These are phyloP conservation scores for Knufia petricola DNA, from an alignment of 2,329 filamentous ascomycete genomes.

Conservation along the genomic window DNA sequence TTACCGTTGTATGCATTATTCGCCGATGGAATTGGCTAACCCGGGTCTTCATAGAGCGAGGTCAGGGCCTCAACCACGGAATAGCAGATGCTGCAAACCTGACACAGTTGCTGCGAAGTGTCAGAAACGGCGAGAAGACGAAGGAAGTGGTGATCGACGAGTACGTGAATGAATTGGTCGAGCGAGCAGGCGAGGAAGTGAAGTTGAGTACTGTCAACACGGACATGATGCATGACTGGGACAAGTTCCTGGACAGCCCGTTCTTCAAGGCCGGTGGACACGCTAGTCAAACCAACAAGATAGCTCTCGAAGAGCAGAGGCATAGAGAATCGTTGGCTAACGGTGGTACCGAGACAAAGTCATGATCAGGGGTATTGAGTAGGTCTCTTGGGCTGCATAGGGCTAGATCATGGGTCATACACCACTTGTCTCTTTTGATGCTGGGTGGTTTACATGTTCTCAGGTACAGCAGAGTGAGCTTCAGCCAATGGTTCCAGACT, in stretches of 20 bases:
- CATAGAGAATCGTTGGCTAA: not conserved
- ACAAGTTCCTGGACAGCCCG: slow-evolving; percentile 19
- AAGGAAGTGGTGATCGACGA: slow-evolving; percentile 16
- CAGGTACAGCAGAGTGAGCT: too few relatives aligned
- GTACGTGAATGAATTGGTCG: slow-evolving; percentile 30
- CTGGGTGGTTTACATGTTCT: too few relatives aligned
- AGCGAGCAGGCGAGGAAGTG: slow-evolving; percentile 38
- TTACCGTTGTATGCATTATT: not conserved
- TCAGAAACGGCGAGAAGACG: slow-evolving; percentile 9
- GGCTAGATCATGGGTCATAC: too few relatives aligned
- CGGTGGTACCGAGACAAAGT: not conserved
- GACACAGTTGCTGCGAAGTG: slow-evolving; percentile 13
- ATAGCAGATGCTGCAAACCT: slow-evolving; percentile 24
- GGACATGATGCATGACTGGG: slow-evolving; percentile 38
- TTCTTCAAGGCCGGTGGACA: slow-evolving; percentile 15
- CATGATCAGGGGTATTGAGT: not conserved
- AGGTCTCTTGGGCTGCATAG: too few relatives aligned
- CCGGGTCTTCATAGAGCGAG: slow-evolving; percentile 12
- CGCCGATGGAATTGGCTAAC: too few relatives aligned
- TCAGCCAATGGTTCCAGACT: too few relatives aligned
- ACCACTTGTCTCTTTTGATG: too few relatives aligned
- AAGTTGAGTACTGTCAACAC: slow-evolving; percentile 35
- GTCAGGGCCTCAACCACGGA: slow-evolving; percentile 24
- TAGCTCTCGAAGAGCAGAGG: not conserved
- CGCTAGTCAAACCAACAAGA: slow-evolving; percentile 1